These are phyloP conservation scores for Apiotrichum sp. DNA, from an alignment of 1,284 basidiomycete species.

Conservation along the genomic window DNA sequence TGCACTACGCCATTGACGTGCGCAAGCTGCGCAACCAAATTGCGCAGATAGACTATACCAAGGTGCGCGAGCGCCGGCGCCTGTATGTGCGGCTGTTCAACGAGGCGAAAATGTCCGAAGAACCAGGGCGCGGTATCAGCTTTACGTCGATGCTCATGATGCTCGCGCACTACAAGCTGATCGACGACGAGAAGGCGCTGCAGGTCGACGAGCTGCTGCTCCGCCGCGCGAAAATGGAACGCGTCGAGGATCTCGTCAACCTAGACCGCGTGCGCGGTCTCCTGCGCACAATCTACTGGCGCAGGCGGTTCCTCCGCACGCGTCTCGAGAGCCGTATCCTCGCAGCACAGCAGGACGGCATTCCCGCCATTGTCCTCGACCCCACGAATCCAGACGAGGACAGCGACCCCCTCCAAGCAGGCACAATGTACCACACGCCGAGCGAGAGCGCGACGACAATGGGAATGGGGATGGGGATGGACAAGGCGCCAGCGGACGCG, in stretches of 20 bases:
- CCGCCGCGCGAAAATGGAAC: conserved; percentile 67
- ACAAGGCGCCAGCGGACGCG: no score
- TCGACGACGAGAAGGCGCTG: conserved; percentile 80
- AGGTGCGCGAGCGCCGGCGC: conserved; percentile 61
- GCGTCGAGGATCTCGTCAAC: conserved; percentile 74
- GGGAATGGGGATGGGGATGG: no score
- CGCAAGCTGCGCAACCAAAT: conserved; percentile 58
- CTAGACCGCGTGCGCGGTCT: conserved; percentile 75
- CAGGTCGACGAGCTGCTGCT: conserved; percentile 71
- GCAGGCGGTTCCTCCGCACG: conserved; percentile 58
- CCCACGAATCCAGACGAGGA: conserved; percentile 24
- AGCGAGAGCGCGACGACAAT: not conserved
- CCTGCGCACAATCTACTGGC: conserved; percentile 65
- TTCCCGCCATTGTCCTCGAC: conserved; percentile 46
- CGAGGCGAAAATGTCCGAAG: conserved; percentile 70
- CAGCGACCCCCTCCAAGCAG: conserved; percentile 9
- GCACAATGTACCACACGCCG: conserved; percentile 2
- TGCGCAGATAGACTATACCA: conserved; percentile 58
- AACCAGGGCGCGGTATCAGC: conserved; percentile 72
- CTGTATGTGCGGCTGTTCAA: conserved; percentile 72
- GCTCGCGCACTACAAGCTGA: conserved; percentile 85
- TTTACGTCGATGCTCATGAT: conserved; percentile 87
- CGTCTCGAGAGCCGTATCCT: conserved; percentile 16
- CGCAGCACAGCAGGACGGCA: conserved; percentile 32
- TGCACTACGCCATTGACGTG: conserved; percentile 58